Evolutionary conservation across 2,329 filamentous ascomycete genomes (phyloP), one percentile per base, ranked within the genome.

Genomic region (Pestalotiopsis sp.): DNA sequence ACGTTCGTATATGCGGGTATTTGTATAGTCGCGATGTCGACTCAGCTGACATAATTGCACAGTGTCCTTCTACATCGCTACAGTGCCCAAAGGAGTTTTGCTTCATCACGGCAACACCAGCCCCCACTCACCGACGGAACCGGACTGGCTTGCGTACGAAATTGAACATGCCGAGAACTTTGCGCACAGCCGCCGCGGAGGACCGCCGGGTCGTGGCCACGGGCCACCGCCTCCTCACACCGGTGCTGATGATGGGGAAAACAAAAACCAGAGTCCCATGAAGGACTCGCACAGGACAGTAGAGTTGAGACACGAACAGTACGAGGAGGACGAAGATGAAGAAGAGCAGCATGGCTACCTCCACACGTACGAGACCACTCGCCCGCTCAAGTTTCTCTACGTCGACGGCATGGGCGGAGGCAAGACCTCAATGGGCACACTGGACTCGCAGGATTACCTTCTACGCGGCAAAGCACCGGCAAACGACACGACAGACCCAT

Each of bases 141-240:
- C 83, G 13, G 85, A 90, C 71, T 90, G 88, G 87, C 79, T 91
- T 2, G 89, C 89, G 0, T 91, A 90, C 72, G 89, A 91, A 74
- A 85, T 88, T 4, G 88, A 91, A 70, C 89, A 91, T 80, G 87
- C 89, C 0, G 78, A 88, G 68, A 75, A 84, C 5, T 91, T 91
- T 76, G 85, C 87, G 12, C 57, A 41, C 13, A 58, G 66, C 12
- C 57, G 66, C 4, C 66, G 66, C n/a, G 65, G 65, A 31, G 31
- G 31, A 17, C n/a, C 27, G 4, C 57, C 57, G 25, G 57, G 57
- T 20, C 56, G 56, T 45, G 56, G 56, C 14, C 36, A 40, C 20
- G 59, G 59, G 13, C 27, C 27, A 4, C 59, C 58, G 14, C 58
- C 59, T 5, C 14, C 25, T 7, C n/a, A 62, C 38, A 12, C 13